These are phyloP conservation scores for Setaria italica DNA, from an alignment of 202 grass and related monocot genomes.

Conservation along the genomic window DNA sequence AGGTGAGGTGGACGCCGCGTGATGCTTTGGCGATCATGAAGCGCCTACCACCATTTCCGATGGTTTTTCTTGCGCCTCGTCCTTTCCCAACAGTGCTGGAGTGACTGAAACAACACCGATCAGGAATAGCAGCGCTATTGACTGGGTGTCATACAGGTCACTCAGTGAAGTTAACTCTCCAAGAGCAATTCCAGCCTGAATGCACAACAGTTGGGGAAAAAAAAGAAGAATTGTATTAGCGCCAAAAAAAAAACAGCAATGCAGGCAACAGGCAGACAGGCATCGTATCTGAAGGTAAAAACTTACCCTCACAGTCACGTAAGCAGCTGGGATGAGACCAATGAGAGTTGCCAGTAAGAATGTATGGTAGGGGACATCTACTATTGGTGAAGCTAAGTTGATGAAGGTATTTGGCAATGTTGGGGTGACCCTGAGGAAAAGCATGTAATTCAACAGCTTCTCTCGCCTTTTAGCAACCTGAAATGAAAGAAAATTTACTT, in stretches of 20 bases:
- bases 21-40: slow-evolving; percentile 48
- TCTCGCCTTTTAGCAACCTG: slow-evolving; percentile 91
- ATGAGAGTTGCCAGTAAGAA: slow-evolving; percentile 85
- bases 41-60: slow-evolving; percentile 18
- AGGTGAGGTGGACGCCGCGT: slow-evolving; percentile 10
- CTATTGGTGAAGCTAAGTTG: slow-evolving; percentile 96
- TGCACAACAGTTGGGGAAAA: neutral
- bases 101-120: slow-evolving; percentile 91
- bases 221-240: slow-evolving; percentile 6
- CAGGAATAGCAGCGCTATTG: slow-evolving; percentile 82
- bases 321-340: slow-evolving; percentile 91
- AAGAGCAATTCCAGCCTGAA: slow-evolving; percentile 93
- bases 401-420: slow-evolving; percentile 99
- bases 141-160: slow-evolving; percentile 88
- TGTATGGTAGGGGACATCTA: slow-evolving; percentile 88
- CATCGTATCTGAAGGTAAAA: slow-evolving; percentile 29
- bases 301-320: slow-evolving; percentile 84
- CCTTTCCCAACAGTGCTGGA: slow-evolving; percentile 78
- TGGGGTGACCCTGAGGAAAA: slow-evolving; percentile 95
- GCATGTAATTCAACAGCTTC: slow-evolving; percentile 96
- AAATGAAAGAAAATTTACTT: slow-evolving; percentile 33
- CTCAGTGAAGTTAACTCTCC: slow-evolving; percentile 80
- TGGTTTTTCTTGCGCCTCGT: slow-evolving; percentile 58
- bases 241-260: neutral
- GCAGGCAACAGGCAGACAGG: neutral